A percentile compares a stretch with the other conserved stretches of the same genome.
phyloP scores from a whole-genome alignment of 2,329 filamentous ascomycete genomes.

The Aspergillus niger region DNA sequence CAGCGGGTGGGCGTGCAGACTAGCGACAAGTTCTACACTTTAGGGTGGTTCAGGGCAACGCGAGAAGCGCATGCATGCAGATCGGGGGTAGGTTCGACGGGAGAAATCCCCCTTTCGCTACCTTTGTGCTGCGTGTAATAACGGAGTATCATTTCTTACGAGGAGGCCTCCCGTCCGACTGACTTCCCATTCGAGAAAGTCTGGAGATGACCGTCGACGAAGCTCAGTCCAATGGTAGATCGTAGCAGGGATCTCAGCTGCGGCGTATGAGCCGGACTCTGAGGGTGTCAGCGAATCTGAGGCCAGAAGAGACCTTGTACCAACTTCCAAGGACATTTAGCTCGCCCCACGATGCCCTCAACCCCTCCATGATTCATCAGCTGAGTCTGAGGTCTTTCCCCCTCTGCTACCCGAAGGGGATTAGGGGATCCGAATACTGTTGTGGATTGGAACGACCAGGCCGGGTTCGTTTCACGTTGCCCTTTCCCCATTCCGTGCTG shows the following conservation, averaged over 20 bases:
- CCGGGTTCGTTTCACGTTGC: not conserved
- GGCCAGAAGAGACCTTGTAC: slow-evolving; percentile 26
- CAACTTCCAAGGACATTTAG: slow-evolving; percentile 26
- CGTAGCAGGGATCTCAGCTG: slow-evolving; percentile 41
- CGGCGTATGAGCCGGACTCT: slow-evolving; percentile 31
- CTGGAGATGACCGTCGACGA: slow-evolving; percentile 34
- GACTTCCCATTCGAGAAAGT: slow-evolving; percentile 34
- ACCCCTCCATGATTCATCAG: slow-evolving; percentile 35
- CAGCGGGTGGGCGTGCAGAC: not conserved
- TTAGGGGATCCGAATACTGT: not conserved
- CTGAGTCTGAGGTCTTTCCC: slow-evolving; percentile 25
- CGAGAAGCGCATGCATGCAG: slow-evolving; percentile 17
- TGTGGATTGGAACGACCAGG: not conserved
- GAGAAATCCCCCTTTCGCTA: slow-evolving; percentile 5
- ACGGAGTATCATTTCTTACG: slow-evolving; percentile 21
- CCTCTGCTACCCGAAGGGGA: not conserved
- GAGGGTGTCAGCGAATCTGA: slow-evolving; percentile 34
- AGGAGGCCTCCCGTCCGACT: slow-evolving; percentile 17
- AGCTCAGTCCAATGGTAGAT: slow-evolving; percentile 43
- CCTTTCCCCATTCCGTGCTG: not conserved
- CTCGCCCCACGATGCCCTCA: slow-evolving; percentile 33
- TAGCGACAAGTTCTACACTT: slow-evolving; percentile 11
- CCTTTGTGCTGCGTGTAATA: slow-evolving; percentile 9
- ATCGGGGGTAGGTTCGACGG: slow-evolving; percentile 10
- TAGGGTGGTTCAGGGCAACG: slow-evolving; percentile 18